These are phyloP conservation scores for Candida sithepensis DNA, from an alignment of 805 yeast species.

Conservation along the genomic window DNA sequence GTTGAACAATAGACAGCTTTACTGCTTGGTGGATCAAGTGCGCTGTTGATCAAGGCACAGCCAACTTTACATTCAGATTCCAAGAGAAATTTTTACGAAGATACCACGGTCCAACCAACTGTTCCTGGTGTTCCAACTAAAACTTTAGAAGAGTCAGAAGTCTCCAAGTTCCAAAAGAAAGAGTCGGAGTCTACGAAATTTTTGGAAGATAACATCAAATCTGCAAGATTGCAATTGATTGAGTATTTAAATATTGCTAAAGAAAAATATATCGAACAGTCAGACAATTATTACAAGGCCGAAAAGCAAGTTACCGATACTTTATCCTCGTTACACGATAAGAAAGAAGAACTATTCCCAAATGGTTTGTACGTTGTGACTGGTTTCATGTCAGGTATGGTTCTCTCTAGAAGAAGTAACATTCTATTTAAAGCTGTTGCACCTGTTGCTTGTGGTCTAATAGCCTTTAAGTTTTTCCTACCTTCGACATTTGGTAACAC, in stretches of 20 bases:
- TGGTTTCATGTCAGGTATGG: slow-evolving; percentile 69
- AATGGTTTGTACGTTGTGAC: slow-evolving; percentile 64
- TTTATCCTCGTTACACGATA: slow-evolving; percentile 58
- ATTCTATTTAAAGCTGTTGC: slow-evolving; percentile 47
- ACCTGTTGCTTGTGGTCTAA: slow-evolving; percentile 60
- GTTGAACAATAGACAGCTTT: slow-evolving; percentile 10
- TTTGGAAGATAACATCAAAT: slow-evolving; percentile 46
- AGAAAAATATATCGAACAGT: slow-evolving; percentile 41
- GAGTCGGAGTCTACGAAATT: slow-evolving; percentile 16
- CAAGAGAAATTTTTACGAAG: slow-evolving; percentile 27
- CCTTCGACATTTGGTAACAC: slow-evolving; percentile 72
- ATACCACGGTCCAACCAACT: slow-evolving; percentile 9
- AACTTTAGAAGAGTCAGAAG: slow-evolving; percentile 8
- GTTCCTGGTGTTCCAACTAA: slow-evolving; percentile 22
- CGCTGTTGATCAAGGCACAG: slow-evolving; percentile 1
- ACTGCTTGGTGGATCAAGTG: slow-evolving; percentile 8
- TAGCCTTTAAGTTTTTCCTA: slow-evolving; percentile 63
- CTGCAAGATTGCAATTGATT: slow-evolving; percentile 42
- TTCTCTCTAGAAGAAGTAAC: slow-evolving; percentile 66
- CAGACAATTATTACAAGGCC: slow-evolving; percentile 47
- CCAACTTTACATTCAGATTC: slow-evolving; percentile 19
- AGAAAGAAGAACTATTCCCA: slow-evolving; percentile 67
- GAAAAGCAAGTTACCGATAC: slow-evolving; percentile 66
- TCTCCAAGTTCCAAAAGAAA: slow-evolving; percentile 15
- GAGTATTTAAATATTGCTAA: slow-evolving; percentile 34